A percentile compares a stretch with the other conserved stretches of the same genome.
These are phyloP conservation scores for Teratosphaeria gauchensis DNA, from an alignment of 2,329 filamentous ascomycete species.

Conservation along the genomic window DNA sequence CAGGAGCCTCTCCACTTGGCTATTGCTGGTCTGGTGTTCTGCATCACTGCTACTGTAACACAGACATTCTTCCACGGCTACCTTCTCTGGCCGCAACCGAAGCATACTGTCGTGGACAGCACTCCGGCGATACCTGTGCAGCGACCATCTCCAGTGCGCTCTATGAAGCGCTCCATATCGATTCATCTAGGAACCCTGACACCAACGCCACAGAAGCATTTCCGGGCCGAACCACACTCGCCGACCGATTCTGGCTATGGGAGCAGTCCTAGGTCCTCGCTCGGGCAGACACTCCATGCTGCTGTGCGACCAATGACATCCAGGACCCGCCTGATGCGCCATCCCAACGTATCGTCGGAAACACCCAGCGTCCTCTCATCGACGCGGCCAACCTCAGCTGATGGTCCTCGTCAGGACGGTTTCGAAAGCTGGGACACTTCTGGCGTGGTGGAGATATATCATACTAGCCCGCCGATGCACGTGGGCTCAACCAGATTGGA, in stretches of 20 bases:
- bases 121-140: not conserved
- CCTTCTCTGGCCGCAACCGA: constrained; percentile 13
- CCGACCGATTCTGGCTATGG: constrained; percentile 12
- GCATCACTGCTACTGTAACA: constrained; percentile 14
- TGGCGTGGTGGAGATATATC: constrained; percentile 45
- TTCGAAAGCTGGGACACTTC: constrained; percentile 72
- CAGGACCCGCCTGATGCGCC: constrained; percentile 45
- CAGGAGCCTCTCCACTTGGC: constrained; percentile 5
- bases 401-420: constrained; percentile 39
- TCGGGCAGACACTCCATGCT: constrained; percentile 15
- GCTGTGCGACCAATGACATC: constrained; percentile 47
- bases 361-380: constrained; percentile 19
- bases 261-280: constrained; percentile 14
- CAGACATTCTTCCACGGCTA: constrained; percentile 16
- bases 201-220: constrained; percentile 13
- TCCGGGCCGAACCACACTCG: constrained; percentile 11
- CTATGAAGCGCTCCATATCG: constrained; percentile 9
- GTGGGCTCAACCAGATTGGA: constrained; percentile 49
- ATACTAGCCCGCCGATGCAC: constrained; percentile 37
- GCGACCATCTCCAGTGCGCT: constrained; percentile 6
- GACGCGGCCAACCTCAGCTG: constrained; percentile 21
- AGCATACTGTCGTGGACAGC: constrained; percentile 1
- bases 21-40: constrained; percentile 19
- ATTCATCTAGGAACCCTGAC: constrained; percentile 17
- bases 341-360: constrained; percentile 42